Conservation (phyloP, 495 filamentous ascomycete species). For the Bacidia gigantensis region DNA sequence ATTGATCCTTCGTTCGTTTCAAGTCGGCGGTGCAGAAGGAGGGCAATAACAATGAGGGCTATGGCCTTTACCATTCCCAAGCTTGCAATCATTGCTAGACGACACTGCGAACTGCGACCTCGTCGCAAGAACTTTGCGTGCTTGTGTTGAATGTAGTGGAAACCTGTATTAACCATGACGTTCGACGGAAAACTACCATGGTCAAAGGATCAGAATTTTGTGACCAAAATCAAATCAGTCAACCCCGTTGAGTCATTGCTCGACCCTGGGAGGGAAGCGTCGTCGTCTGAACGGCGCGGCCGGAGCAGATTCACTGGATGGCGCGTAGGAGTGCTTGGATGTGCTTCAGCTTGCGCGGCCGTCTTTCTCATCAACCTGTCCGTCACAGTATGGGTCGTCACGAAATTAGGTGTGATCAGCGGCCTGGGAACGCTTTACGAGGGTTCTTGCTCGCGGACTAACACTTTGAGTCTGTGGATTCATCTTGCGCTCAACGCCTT, state of each 20-base stretch:
- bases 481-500: constrained; percentile 26
- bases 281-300: background rate
- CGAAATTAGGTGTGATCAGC: background rate
- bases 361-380: constrained; percentile 10
- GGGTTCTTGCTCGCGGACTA: constrained; percentile 16
- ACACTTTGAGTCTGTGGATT: constrained; percentile 16
- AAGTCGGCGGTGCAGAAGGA: too few species aligned
- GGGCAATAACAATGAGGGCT: too few species aligned
- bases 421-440: constrained; percentile 7
- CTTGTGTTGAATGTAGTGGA: background rate
- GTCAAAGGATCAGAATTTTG: background rate
- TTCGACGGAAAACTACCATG: background rate
- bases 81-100: too few species aligned
- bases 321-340: background rate
- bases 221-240: background rate
- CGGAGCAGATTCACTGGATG: background rate
- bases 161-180: background rate
- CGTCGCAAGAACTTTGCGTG: background rate
- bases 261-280: background rate
- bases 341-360: background rate
- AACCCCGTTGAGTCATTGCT: background rate
- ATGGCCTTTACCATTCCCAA: too few species aligned
- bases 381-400: constrained; percentile 3
- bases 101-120: background rate
- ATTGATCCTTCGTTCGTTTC: background rate